Base-by-base conservation (phyloP, 2,329 filamentous ascomycete genomes). In the Fusarium fujikuroi region DNA sequence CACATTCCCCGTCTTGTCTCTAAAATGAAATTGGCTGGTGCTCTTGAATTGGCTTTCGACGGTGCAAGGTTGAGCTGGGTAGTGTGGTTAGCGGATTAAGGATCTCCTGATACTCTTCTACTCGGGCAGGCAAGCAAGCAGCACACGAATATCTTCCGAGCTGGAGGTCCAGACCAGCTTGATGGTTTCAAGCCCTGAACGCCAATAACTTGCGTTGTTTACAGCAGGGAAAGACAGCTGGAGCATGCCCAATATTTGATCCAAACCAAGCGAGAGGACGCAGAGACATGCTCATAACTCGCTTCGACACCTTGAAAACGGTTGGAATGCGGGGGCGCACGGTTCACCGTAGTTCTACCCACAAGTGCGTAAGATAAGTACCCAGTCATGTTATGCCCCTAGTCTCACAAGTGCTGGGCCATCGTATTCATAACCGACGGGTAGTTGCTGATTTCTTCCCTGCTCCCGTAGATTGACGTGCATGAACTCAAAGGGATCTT, bases 241-340 rank as follows among this genome's bases (percentile, higher is more conserved):
- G 16, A 34, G 16, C 5, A 15, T 18, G 21, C 21, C 28, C 25
- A 36, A 42, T 43, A 12, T 21, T 15, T 37, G 21, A 44, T 42
- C 36, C 14, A 37, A 34, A 15, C 16, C 14, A 15, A 43, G 21
- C 19, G 12, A n/a, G n/a, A 50, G 40, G 46, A 44, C 43, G 21
- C 25, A 39, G 28, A 42, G 42, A 5, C 16, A 25, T 36, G 53
- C 42, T 44, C 59, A 70, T 60, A 37, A 47, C 32, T 40, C 23
- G 36, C 34, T 47, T 53, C 16, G 34, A 36, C 46, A 61, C 23
- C 28, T 67, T 71, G 42, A 59, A 61, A 73, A 60, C 70, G 67
- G 63, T 60, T 72, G 66, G 70, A 69, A 74, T 73, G 70, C 70
- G 70, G 71, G 70, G 71, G 67, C 66, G 71, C 71, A 73, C 71